Evolutionary conservation across 129 eudicot genomes (phyloP).

Genomic region (Flaveria brownii): DNA sequence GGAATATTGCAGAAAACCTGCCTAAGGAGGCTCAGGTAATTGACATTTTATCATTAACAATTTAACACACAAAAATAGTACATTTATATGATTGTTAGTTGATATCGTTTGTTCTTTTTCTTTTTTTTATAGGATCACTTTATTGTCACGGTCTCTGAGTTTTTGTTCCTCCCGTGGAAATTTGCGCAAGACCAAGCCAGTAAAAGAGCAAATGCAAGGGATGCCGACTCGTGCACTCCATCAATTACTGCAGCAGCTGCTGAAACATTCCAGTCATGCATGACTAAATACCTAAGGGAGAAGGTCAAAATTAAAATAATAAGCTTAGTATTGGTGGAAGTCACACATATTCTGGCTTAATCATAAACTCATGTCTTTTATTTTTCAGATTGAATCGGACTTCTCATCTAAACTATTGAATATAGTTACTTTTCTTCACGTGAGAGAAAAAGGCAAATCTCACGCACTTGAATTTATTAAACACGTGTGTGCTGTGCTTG

Average conservation of each 20-base stretch:
- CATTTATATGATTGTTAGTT: neutral
- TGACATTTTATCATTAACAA: constrained; percentile 12
- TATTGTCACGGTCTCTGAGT: constrained; percentile 70
- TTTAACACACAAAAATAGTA: neutral
- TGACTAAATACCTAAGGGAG: constrained; percentile 63
- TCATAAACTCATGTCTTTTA: constrained; percentile 14
- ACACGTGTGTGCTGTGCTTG: constrained; percentile 80
- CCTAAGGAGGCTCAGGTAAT: constrained; percentile 76
- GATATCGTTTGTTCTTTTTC: constrained; percentile 15
- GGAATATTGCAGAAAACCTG: constrained; percentile 84
- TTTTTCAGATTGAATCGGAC: constrained; percentile 66
- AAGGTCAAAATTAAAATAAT: constrained; percentile 46
- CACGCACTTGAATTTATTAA: constrained; percentile 82
- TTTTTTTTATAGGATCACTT: constrained; percentile 63
- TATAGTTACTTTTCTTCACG: constrained; percentile 59
- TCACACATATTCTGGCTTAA: constrained; percentile 4
- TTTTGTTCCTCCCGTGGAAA: constrained; percentile 87
- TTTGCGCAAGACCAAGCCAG: constrained; percentile 60
- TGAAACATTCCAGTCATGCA: constrained; percentile 60
- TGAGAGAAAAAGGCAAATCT: constrained; percentile 52
- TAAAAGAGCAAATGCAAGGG: constrained; percentile 46
- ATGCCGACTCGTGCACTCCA: constrained; percentile 81
- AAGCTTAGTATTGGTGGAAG: neutral
- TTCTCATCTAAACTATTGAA: constrained; percentile 71
- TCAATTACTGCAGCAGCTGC: constrained; percentile 88